phyloP scores from a whole-genome alignment of 2,329 filamentous ascomycete genomes.

The Acephala macrosclerotiorum region DNA sequence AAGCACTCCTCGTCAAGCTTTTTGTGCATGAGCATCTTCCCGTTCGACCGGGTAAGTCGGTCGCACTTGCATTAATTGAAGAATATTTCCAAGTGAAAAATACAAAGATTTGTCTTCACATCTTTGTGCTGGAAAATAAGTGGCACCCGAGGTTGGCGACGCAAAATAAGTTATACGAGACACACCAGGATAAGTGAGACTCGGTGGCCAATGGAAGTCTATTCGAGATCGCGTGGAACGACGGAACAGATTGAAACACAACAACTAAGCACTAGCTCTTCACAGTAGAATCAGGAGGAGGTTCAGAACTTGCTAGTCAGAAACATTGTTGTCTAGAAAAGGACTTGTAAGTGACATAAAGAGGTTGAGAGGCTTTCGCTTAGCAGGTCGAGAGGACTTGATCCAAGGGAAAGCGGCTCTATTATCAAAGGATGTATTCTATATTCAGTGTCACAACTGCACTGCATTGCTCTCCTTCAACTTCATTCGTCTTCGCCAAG shows the following conservation, averaged over 20 bases:
- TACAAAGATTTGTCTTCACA: neutral
- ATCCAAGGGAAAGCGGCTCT: too few species aligned
- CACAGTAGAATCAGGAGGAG: neutral
- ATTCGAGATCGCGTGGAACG: neutral
- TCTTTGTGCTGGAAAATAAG: neutral
- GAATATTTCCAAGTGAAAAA: neutral
- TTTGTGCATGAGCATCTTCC: neutral
- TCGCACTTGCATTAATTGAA: neutral
- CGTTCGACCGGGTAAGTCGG: neutral
- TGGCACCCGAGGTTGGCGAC: conserved; percentile 8
- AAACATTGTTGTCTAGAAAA: conserved; percentile 8
- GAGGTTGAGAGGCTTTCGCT: too few species aligned
- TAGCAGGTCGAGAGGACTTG: too few species aligned
- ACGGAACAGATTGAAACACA: neutral
- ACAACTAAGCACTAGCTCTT: neutral
- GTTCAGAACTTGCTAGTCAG: neutral
- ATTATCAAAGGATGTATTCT: too few species aligned
- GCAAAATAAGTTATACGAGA: neutral
- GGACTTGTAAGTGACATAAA: too few species aligned
- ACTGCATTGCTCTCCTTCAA: too few species aligned
- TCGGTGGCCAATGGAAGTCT: neutral
- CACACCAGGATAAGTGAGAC: neutral
- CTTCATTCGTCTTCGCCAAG: too few species aligned
- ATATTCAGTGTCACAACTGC: too few species aligned
- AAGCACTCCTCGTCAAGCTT: neutral